These are phyloP conservation scores for Xylaria castorea DNA, from an alignment of 495 filamentous ascomycete species.

Conservation along the genomic window DNA sequence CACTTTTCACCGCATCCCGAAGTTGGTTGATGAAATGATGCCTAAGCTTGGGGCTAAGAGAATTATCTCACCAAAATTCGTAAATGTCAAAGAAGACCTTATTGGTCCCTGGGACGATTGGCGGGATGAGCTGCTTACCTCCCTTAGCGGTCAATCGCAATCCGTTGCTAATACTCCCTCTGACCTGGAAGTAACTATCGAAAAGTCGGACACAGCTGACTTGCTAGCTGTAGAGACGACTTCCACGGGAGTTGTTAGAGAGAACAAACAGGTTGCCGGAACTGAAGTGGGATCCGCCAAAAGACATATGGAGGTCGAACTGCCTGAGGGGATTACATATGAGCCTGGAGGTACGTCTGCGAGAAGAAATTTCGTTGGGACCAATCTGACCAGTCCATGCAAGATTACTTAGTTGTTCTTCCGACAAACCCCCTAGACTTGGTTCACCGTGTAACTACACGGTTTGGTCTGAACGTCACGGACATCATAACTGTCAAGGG, in stretches of 20 bases:
- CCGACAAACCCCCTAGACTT: conserved; percentile 65
- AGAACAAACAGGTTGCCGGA: conserved; percentile 61
- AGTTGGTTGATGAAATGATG: conserved; percentile 58
- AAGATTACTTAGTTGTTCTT: conserved; percentile 69
- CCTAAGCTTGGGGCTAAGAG: conserved; percentile 54
- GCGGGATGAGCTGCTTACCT: conserved; percentile 52
- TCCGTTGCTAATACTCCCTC: background rate
- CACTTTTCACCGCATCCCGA: conserved; percentile 73
- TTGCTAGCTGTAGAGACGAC: conserved; percentile 32
- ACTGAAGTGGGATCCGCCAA: conserved; percentile 60
- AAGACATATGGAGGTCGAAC: conserved; percentile 63
- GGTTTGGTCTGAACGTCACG: conserved; percentile 59
- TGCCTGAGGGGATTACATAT: conserved; percentile 67
- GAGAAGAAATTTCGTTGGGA: background rate
- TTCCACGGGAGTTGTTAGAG: conserved; percentile 47
- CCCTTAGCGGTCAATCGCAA: background rate
- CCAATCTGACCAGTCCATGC: background rate
- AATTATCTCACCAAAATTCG: conserved; percentile 56
- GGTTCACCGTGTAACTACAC: conserved; percentile 49
- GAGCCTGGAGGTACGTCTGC: conserved; percentile 52
- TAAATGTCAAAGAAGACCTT: conserved; percentile 65
- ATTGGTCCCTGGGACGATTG: conserved; percentile 66
- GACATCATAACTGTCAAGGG: conserved; percentile 40
- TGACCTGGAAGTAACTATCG: conserved; percentile 15
- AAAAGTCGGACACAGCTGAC: conserved; percentile 16